phyloP scores from a whole-genome alignment of 2,329 filamentous ascomycete species.

The Aspergillus viridinutans region DNA sequence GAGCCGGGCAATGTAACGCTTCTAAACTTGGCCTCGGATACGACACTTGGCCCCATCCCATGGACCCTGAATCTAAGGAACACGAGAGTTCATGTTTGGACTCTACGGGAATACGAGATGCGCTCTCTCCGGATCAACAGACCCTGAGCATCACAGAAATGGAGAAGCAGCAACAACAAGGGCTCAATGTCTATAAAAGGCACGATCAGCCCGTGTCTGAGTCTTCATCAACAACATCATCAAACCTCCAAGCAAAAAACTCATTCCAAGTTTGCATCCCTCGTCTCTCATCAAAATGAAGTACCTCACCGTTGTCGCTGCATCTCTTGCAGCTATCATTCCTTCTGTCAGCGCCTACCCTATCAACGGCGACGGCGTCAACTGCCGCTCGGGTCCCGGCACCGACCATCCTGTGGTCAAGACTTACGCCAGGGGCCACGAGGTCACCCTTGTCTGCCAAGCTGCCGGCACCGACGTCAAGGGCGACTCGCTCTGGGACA shows the following conservation, averaged over 20 bases:
- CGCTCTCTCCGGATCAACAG: background rate
- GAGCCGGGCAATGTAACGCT: background rate
- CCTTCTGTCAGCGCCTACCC: slow-evolving; percentile 16
- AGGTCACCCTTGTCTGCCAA: slow-evolving; percentile 14
- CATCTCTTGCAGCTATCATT: slow-evolving; percentile 14
- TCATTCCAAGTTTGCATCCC: background rate
- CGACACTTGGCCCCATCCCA: background rate
- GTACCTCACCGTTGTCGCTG: slow-evolving; percentile 12
- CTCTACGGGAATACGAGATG: background rate
- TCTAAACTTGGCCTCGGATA: background rate
- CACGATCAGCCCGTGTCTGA: background rate
- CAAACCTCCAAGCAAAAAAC: background rate
- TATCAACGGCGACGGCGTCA: slow-evolving; percentile 5
- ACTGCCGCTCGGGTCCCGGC: slow-evolving; percentile 17
- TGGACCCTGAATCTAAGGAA: background rate
- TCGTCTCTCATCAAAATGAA: background rate
- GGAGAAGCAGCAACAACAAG: background rate
- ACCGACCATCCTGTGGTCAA: slow-evolving; percentile 14
- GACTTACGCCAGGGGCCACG: slow-evolving; percentile 8
- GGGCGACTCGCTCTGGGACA: slow-evolving; percentile 16
- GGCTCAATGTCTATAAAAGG: background rate
- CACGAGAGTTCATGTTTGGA: background rate
- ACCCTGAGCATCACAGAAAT: background rate
- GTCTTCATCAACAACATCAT: background rate
- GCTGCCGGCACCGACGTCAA: slow-evolving; percentile 6